A percentile compares a stretch with the other conserved stretches of the same genome.
Conservation (phyloP, 1,284 basidiomycete genomes). For the Mycena citricolor region DNA sequence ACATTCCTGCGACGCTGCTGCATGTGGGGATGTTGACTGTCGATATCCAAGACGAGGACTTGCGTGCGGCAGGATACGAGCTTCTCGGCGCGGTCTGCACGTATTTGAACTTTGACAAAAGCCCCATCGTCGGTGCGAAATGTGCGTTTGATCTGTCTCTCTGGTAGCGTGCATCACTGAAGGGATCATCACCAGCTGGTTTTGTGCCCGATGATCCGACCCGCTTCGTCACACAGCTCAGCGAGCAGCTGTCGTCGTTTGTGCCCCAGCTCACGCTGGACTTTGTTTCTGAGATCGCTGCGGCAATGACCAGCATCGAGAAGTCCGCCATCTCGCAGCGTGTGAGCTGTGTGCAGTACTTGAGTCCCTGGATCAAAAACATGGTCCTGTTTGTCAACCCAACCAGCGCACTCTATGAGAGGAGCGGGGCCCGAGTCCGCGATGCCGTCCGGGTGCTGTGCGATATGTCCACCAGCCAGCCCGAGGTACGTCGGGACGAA, state of each 20-base stretch:
- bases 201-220: conserved; percentile 74
- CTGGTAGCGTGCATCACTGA: conserved; percentile 21
- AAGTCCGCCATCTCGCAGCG: conserved; percentile 54
- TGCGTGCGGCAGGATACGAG: conserved; percentile 77
- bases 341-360: conserved; percentile 74
- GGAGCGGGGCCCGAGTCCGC: conserved; percentile 68
- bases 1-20: conserved; percentile 79
- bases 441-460: conserved; percentile 79
- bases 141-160: conserved; percentile 55
- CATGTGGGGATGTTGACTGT: conserved; percentile 82
- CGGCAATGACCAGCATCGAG: conserved; percentile 65
- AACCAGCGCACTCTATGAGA: conserved; percentile 61
- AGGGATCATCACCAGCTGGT: conserved; percentile 49
- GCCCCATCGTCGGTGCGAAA: conserved; percentile 63
- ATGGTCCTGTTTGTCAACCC: conserved; percentile 72
- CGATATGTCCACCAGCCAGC: conserved; percentile 70
- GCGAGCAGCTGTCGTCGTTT: conserved; percentile 69
- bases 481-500: conserved; percentile 51
- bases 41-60: conserved; percentile 67
- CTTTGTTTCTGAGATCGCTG: conserved; percentile 80
- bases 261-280: conserved; percentile 82
- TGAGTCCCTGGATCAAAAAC: conserved; percentile 86
- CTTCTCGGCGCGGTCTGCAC: conserved; percentile 76
- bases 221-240: conserved; percentile 64
- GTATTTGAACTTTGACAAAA: conserved; percentile 76